These are phyloP conservation scores for Hippophae rhamnoides DNA, from an alignment of 306 rosid genomes.

Conservation along the genomic window DNA sequence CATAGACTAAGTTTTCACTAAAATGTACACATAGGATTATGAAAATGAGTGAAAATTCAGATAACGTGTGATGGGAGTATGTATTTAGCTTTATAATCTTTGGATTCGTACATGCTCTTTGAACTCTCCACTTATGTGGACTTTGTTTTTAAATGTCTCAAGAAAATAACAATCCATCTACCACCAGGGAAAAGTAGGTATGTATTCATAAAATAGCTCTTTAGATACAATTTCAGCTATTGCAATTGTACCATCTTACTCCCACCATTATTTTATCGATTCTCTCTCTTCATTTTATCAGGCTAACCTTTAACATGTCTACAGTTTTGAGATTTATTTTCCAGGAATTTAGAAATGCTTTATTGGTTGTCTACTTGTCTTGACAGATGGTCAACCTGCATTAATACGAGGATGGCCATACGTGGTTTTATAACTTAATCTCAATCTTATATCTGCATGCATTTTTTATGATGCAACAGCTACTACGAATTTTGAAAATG, in stretches of 20 bases:
- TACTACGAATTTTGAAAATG: slow-evolving; percentile 32
- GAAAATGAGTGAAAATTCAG: too few species aligned
- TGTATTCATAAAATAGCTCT: too few species aligned
- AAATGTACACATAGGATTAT: too few species aligned
- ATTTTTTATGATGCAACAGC: slow-evolving; percentile 33
- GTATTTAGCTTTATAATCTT: too few species aligned
- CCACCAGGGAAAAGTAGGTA: too few species aligned
- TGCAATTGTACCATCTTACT: not conserved
- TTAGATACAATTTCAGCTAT: too few species aligned
- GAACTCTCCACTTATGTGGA: too few species aligned
- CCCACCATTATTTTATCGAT: not conserved
- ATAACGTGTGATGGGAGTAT: too few species aligned
- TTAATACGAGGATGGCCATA: not conserved
- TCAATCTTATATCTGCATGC: slow-evolving; percentile 14
- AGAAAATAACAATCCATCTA: too few species aligned
- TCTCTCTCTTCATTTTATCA: not conserved
- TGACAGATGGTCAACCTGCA: not conserved
- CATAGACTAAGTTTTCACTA: too few species aligned
- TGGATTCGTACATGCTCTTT: too few species aligned
- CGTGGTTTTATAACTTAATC: not conserved
- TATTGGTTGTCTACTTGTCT: not conserved
- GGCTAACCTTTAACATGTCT: not conserved
- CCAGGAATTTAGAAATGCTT: not conserved
- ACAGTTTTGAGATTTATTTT: not conserved
- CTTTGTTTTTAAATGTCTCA: too few species aligned